phyloP scores from a whole-genome alignment of 31 red algal species.

The Odonthalia washingtoniensis region DNA sequence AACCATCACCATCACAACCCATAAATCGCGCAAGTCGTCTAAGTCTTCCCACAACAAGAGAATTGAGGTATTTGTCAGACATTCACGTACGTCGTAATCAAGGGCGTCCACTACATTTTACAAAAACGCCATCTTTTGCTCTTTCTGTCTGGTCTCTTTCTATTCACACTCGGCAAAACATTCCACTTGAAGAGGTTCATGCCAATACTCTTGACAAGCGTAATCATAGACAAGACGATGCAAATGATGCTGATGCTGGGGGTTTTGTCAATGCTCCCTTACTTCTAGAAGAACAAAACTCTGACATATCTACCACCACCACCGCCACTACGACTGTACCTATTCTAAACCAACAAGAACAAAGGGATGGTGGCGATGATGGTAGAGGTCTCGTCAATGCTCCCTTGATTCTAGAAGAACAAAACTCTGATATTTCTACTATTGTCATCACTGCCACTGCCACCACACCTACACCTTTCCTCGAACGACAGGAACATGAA shows the following conservation, averaged over 20 bases:
- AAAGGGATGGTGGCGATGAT: too few relatives aligned
- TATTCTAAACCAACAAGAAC: neutral
- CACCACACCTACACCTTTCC: neutral
- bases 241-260: neutral
- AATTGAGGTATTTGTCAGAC: slow-evolving; percentile 46
- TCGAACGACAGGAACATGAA: neutral
- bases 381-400: too few relatives aligned
- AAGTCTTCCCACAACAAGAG: slow-evolving; percentile 64
- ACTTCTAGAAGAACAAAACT: too few relatives aligned
- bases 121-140: slow-evolving; percentile 31
- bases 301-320: neutral
- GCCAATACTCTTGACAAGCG: neutral
- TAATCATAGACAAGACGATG: neutral
- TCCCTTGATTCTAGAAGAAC: too few relatives aligned
- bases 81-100: slow-evolving; percentile 43
- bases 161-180: neutral
- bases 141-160: slow-evolving; percentile 51
- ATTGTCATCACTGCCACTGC: neutral
- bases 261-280: too few relatives aligned
- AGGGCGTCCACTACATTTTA: slow-evolving; percentile 41
- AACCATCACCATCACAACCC: too few relatives aligned
- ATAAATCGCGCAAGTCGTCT: slow-evolving; percentile 31
- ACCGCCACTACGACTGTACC: neutral
- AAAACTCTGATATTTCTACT: neutral
- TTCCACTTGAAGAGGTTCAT: neutral